Evolutionary conservation across 163 green algal species (phyloP).

Genomic region (Botryococcus braunii): DNA sequence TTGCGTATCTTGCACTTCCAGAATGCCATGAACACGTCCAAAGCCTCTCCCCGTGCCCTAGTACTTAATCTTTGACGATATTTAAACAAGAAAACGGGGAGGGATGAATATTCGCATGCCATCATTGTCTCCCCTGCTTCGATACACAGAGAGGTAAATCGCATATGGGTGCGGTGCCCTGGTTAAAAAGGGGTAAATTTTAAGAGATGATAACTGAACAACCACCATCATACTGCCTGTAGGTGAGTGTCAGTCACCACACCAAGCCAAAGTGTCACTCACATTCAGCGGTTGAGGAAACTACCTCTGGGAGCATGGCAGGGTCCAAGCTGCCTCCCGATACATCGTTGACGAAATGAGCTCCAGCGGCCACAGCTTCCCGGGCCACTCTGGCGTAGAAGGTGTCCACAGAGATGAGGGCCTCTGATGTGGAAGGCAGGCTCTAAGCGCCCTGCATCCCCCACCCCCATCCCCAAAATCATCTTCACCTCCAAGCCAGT

Average conservation of each 20-base stretch:
- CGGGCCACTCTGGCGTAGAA: conserved; percentile 75
- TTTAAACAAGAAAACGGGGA: too few species aligned
- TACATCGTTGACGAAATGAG: conserved; percentile 95
- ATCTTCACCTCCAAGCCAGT: too few species aligned
- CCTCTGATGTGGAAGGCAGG: conserved; percentile 24
- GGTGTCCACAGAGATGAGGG: conserved; percentile 85
- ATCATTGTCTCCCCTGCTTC: too few species aligned
- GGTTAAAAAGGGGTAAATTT: background rate
- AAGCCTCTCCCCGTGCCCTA: too few species aligned
- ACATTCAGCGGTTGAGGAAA: background rate
- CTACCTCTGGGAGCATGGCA: conserved; percentile 51
- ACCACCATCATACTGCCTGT: background rate
- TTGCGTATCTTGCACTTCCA: too few species aligned
- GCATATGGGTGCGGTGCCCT: background rate
- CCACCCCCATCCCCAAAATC: too few species aligned
- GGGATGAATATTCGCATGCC: too few species aligned
- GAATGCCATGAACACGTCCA: too few species aligned
- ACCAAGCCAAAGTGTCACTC: background rate
- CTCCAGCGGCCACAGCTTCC: conserved; percentile 61
- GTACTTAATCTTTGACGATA: too few species aligned
- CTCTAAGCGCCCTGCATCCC: conserved; percentile 35
- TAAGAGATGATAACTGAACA: background rate
- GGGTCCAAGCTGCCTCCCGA: conserved; percentile 70
- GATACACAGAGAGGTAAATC: background rate
- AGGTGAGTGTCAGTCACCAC: background rate